A percentile compares a stretch with the other conserved stretches of the same genome.
Evolutionary conservation across 2,329 filamentous ascomycete genomes (phyloP).

Genomic region (Mycosphaerella arachidis): DNA sequence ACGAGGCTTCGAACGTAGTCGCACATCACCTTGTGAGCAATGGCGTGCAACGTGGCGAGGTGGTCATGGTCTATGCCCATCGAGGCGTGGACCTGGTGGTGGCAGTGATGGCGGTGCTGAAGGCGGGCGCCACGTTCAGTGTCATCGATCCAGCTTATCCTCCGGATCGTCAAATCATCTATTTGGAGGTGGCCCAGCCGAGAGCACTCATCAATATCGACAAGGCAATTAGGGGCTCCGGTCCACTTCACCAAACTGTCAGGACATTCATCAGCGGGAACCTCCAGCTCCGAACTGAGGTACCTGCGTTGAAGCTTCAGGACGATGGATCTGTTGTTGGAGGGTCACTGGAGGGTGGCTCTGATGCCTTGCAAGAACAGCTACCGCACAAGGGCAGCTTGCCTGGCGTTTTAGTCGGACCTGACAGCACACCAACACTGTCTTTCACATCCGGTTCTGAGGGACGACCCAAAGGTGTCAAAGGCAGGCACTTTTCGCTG

Average conservation of each 20-base stretch:
- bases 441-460: slow-evolving; percentile 62
- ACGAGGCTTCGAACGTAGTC: slow-evolving; percentile 75
- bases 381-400: slow-evolving; percentile 51
- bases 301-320: slow-evolving; percentile 67
- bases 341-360: slow-evolving; percentile 55
- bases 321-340: slow-evolving; percentile 70
- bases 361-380: slow-evolving; percentile 61
- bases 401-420: slow-evolving; percentile 74
- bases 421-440: slow-evolving; percentile 75
- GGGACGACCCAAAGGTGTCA: slow-evolving; percentile 78
- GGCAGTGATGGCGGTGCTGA: slow-evolving; percentile 70
- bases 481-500: slow-evolving; percentile 79
- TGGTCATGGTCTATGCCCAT: slow-evolving; percentile 89
- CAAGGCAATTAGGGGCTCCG: slow-evolving; percentile 64
- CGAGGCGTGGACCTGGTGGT: slow-evolving; percentile 73
- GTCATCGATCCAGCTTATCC: slow-evolving; percentile 80
- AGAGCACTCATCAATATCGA: slow-evolving; percentile 68
- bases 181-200: slow-evolving; percentile 74
- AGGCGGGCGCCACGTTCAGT: slow-evolving; percentile 56
- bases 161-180: slow-evolving; percentile 73
- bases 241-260: slow-evolving; percentile 57
- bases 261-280: slow-evolving; percentile 67
- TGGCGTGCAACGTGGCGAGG: slow-evolving; percentile 73
- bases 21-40: slow-evolving; percentile 72
- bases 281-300: slow-evolving; percentile 65